Evolutionary conservation across 352 stramenopile genomes (phyloP).

Genomic region (Albugo candida): DNA sequence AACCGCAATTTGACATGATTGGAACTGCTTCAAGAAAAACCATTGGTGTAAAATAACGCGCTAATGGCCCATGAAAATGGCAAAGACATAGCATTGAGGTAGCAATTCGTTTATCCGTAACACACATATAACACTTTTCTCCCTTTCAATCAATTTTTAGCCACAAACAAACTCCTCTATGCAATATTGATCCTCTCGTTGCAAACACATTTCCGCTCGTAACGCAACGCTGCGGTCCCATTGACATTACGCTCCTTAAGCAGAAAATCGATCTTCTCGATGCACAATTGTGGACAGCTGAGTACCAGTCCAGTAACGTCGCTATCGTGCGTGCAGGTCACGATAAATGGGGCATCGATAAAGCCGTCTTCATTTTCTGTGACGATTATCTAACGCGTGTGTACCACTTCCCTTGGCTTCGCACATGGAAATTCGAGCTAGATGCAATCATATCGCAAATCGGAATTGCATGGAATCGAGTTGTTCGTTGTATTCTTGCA

Average conservation of each 20-base stretch:
- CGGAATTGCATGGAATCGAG: conserved; percentile 11
- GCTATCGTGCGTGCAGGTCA: conserved; percentile 85
- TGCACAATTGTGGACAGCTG: conserved; percentile 39
- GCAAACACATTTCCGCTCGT: conserved; percentile 25
- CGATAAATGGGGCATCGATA: conserved; percentile 95
- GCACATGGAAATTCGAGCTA: conserved; percentile 57
- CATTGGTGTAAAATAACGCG: too few relatives aligned
- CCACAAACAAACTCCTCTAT: conserved; percentile 49
- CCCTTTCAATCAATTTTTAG: conserved; percentile 8
- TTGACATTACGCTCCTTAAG: conserved; percentile 48
- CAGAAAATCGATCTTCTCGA: conserved; percentile 26
- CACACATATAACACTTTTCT: not conserved
- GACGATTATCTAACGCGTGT: conserved; percentile 95
- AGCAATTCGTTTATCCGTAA: too few relatives aligned
- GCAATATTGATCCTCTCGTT: conserved; percentile 24
- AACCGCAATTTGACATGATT: too few relatives aligned
- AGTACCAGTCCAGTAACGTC: conserved; percentile 74
- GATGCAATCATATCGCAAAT: conserved; percentile 81
- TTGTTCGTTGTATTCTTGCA: conserved; percentile 92
- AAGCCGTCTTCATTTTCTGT: conserved; percentile 96
- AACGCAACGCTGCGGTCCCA: conserved; percentile 26
- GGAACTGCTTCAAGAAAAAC: too few relatives aligned
- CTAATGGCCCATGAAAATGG: too few relatives aligned
- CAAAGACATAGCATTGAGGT: too few relatives aligned
- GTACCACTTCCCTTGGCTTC: conserved; percentile 91